A percentile compares a stretch with the other conserved stretches of the same genome.
Evolutionary conservation across 257 asterid species (phyloP).

Genomic region (Solanum clarkiae): DNA sequence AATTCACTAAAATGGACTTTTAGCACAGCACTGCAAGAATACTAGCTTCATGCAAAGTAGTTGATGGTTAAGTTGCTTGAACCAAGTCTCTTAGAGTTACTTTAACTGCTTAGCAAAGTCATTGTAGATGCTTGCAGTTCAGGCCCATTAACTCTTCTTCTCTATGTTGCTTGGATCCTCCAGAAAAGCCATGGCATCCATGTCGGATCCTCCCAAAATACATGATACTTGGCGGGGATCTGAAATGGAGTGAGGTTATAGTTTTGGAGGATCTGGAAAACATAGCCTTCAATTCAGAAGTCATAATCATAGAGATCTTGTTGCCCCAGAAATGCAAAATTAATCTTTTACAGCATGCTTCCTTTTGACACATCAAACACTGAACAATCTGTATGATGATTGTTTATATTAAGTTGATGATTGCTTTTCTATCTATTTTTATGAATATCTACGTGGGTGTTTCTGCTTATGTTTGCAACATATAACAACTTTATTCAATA

Average conservation of each 20-base stretch:
- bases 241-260: not conserved
- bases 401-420: not conserved
- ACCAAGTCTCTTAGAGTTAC: not conserved
- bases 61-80: not conserved
- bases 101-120: not conserved
- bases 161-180: not conserved
- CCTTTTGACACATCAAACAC: not conserved
- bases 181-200: not conserved
- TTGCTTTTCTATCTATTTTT: not conserved
- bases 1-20: not conserved
- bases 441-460: not conserved
- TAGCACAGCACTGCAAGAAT: not conserved
- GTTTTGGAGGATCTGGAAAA: not conserved
- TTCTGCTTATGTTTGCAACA: not conserved
- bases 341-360: not conserved
- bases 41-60: not conserved
- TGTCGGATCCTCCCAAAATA: not conserved
- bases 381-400: not conserved
- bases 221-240: not conserved
- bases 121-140: not conserved
- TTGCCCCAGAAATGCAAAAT: not conserved
- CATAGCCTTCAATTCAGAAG: not conserved
- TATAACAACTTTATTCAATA: conserved; percentile 9
- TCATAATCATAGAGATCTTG: not conserved
- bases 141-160: not conserved